These are phyloP conservation scores for Kandelia obovata DNA, from an alignment of 345 rosid species.

Conservation along the genomic window DNA sequence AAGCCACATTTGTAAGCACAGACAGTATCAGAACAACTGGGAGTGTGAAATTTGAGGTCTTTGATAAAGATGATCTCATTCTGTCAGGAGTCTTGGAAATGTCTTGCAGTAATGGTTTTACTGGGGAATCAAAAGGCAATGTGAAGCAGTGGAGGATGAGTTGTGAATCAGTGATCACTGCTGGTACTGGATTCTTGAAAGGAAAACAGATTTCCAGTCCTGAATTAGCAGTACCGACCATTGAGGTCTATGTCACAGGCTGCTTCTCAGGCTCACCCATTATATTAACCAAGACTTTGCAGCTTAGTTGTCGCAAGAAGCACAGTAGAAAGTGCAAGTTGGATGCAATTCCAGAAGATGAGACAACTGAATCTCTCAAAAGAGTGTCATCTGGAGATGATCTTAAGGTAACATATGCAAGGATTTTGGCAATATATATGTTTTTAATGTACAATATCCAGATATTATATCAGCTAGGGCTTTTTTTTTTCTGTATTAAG, in stretches of 20 bases:
- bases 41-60: constrained; percentile 79
- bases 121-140: constrained; percentile 52
- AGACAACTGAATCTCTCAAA: constrained; percentile 47
- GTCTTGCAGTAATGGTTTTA: constrained; percentile 49
- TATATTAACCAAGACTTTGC: constrained; percentile 73
- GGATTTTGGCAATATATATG: neutral
- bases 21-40: constrained; percentile 75
- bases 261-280: constrained; percentile 72
- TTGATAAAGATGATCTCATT: constrained; percentile 52
- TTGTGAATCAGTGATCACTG: constrained; percentile 56
- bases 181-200: constrained; percentile 60
- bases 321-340: constrained; percentile 48
- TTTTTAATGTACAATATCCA: neutral
- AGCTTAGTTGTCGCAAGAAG: constrained; percentile 64
- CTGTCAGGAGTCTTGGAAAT: constrained; percentile 74
- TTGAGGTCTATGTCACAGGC: constrained; percentile 88
- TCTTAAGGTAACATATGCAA: constrained; percentile 51
- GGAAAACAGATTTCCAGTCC: constrained; percentile 48
- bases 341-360: constrained; percentile 77
- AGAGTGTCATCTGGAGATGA: constrained; percentile 38
- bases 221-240: constrained; percentile 46
- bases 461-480: neutral
- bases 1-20: constrained; percentile 84
- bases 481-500: constrained; percentile 3
- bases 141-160: constrained; percentile 66